Evolutionary conservation across 73 alveolate genomes (phyloP).

Genomic region (Paramecium sexaurelia): DNA sequence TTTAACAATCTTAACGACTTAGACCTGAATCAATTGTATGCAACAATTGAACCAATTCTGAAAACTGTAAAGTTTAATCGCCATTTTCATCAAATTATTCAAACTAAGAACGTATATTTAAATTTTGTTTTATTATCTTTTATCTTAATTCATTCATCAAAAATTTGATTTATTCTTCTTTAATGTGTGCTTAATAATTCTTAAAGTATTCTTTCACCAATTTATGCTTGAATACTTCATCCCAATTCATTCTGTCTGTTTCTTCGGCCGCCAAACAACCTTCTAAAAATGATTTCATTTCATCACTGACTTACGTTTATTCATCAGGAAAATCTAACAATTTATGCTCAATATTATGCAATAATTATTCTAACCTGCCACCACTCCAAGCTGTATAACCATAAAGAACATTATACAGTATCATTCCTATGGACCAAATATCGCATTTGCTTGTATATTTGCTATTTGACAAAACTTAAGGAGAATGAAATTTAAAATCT

Average conservation of each 20-base stretch:
- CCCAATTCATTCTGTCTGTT: slow-evolving; percentile 56
- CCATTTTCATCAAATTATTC: slow-evolving; percentile 49
- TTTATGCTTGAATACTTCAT: slow-evolving; percentile 46
- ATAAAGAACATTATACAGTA: not conserved
- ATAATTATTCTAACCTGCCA: not conserved
- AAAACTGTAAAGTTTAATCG: slow-evolving; percentile 33
- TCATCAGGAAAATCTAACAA: slow-evolving; percentile 22
- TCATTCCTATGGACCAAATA: slow-evolving; percentile 50
- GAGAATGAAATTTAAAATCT: not conserved
- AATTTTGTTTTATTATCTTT: slow-evolving; percentile 52
- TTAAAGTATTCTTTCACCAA: slow-evolving; percentile 54
- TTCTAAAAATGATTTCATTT: not conserved
- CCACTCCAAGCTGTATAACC: slow-evolving; percentile 52
- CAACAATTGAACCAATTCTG: slow-evolving; percentile 47
- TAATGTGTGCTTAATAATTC: slow-evolving; percentile 53
- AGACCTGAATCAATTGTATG: slow-evolving; percentile 48
- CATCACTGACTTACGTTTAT: not conserved
- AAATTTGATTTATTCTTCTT: slow-evolving; percentile 50
- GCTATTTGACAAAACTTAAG: not conserved
- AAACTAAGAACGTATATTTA: slow-evolving; percentile 34
- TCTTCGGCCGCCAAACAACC: slow-evolving; percentile 35
- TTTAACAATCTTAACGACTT: slow-evolving; percentile 38
- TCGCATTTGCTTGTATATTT: slow-evolving; percentile 46
- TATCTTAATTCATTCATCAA: slow-evolving; percentile 64
- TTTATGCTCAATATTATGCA: not conserved